Percentiles rank a stretch among this genome's conserved stretches.
These are phyloP conservation scores for Sparassis latifolia DNA, from an alignment of 1,284 basidiomycete genomes.

Conservation along the genomic window DNA sequence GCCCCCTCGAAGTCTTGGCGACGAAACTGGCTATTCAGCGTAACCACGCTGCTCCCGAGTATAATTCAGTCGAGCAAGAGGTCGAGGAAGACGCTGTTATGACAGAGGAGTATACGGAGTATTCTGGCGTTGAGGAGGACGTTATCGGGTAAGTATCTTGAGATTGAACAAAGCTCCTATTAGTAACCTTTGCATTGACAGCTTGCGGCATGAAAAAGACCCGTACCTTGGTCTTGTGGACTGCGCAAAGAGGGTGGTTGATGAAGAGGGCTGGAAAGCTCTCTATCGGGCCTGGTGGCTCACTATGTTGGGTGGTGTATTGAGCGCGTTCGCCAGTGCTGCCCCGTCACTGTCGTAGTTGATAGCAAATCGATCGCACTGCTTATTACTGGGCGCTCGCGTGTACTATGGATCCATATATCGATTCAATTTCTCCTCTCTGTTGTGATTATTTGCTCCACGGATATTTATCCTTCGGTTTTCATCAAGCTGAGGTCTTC, in stretches of 20 bases:
- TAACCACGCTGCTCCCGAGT: conserved; percentile 69
- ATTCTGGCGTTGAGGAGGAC: conserved; percentile 75
- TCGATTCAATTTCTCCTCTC: not conserved
- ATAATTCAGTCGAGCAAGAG: conserved; percentile 66
- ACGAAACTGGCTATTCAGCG: conserved; percentile 81
- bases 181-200: conserved; percentile 18
- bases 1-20: conserved; percentile 79
- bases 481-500: too few relatives aligned
- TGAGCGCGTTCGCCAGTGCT: conserved; percentile 40
- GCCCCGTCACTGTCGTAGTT: conserved; percentile 4
- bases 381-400: not conserved
- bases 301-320: conserved; percentile 62
- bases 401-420: not conserved
- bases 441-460: too few relatives aligned
- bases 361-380: not conserved
- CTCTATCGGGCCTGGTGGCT: conserved; percentile 88
- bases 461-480: too few relatives aligned
- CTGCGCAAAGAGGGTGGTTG: conserved; percentile 72
- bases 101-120: conserved; percentile 58
- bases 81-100: conserved; percentile 63
- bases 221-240: conserved; percentile 80
- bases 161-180: too few relatives aligned
- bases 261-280: conserved; percentile 76
- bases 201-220: conserved; percentile 75
- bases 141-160: conserved; percentile 66